Percentiles rank a stretch among this genome's conserved stretches.
phyloP scores from a whole-genome alignment of 176 grass and related monocot species.

The Carex myosuroides region DNA sequence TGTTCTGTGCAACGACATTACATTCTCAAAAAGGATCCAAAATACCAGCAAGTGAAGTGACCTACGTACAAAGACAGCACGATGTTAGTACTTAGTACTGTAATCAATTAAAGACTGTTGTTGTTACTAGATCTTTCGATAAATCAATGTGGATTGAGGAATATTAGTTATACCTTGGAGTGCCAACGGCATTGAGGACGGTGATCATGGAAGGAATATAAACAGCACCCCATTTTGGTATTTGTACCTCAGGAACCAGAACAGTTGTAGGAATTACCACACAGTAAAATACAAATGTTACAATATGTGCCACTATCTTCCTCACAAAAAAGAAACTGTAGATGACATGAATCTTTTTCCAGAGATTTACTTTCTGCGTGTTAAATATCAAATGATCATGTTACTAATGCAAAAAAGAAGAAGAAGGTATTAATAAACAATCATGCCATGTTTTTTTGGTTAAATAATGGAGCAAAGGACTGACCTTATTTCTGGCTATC shows the following conservation, averaged over 20 bases:
- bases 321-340: slow-evolving; percentile 75
- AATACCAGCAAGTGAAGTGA: slow-evolving; percentile 66
- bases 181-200: slow-evolving; percentile 53
- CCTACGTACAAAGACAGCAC: slow-evolving; percentile 28
- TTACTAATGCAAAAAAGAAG: slow-evolving; percentile 16
- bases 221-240: slow-evolving; percentile 69
- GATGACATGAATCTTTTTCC: slow-evolving; percentile 75
- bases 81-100: not conserved
- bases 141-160: too few species aligned
- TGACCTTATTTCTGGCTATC: slow-evolving; percentile 65
- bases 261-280: slow-evolving; percentile 59
- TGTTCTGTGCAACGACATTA: slow-evolving; percentile 86
- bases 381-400: slow-evolving; percentile 15
- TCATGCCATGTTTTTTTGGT: not conserved
- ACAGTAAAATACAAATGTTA: slow-evolving; percentile 81
- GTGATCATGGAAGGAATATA: slow-evolving; percentile 66
- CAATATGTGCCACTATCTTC: slow-evolving; percentile 65
- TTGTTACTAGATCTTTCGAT: too few species aligned
- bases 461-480: not conserved
- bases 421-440: not conserved
- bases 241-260: slow-evolving; percentile 62
- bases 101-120: too few species aligned
- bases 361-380: slow-evolving; percentile 56
- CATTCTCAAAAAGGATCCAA: slow-evolving; percentile 85
- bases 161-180: slow-evolving; percentile 38